These are phyloP conservation scores for peach (Prunus persica) DNA, from an alignment of 306 rosid species.

Conservation along the genomic window DNA sequence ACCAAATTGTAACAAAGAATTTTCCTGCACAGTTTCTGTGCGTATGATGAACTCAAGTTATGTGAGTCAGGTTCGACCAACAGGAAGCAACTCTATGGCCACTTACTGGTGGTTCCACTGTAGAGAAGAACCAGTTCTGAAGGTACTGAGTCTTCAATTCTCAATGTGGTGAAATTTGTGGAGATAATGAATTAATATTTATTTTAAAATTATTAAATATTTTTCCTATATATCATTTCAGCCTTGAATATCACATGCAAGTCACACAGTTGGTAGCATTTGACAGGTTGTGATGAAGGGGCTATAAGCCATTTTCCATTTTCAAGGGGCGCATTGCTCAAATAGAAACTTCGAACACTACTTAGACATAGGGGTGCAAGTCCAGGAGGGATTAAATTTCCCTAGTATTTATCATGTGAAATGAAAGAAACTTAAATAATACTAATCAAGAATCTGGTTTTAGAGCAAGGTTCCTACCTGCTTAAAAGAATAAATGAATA, in stretches of 20 bases:
- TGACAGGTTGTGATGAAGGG: neutral
- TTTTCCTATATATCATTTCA: neutral
- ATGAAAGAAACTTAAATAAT: neutral
- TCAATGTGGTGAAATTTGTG: no score
- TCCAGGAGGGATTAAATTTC: neutral
- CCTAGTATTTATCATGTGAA: neutral
- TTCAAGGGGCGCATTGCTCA: neutral
- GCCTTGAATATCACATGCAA: neutral
- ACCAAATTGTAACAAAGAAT: no score
- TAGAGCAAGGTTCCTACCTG: slow-evolving; percentile 48
- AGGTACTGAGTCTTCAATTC: no score
- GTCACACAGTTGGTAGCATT: neutral
- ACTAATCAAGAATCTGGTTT: neutral
- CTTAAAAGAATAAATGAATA: slow-evolving; percentile 91
- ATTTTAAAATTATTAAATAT: no score
- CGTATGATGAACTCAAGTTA: no score
- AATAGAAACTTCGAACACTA: neutral
- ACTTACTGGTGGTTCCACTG: no score
- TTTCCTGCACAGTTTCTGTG: no score
- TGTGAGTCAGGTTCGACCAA: no score
- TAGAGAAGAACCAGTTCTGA: no score
- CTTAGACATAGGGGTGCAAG: neutral
- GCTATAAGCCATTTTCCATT: neutral
- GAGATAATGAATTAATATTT: no score
- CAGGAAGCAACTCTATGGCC: no score